Conservation (phyloP, 2,329 filamentous ascomycete genomes). For the Polychaeton citri region DNA sequence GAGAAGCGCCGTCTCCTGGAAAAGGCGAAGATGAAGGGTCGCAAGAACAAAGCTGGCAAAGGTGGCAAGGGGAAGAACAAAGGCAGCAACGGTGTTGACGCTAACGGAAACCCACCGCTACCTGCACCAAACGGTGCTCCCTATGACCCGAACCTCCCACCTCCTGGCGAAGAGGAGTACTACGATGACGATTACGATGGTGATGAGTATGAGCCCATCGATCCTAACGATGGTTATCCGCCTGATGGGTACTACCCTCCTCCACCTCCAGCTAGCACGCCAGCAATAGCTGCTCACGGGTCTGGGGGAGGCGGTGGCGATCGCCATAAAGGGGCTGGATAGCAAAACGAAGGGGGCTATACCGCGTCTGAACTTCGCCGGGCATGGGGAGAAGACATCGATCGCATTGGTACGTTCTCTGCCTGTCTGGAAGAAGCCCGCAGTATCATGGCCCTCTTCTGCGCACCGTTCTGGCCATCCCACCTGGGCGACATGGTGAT, state of each 20-base stretch:
- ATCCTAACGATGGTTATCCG: slow-evolving; percentile 10
- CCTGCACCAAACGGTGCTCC: slow-evolving; percentile 6
- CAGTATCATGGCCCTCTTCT: neutral
- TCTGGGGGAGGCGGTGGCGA: neutral
- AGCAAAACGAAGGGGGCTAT: neutral
- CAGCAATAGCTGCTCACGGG: neutral
- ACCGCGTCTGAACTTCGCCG: neutral
- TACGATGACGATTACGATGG: slow-evolving; percentile 19
- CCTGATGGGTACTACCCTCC: slow-evolving; percentile 2
- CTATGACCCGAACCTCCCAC: slow-evolving; percentile 18
- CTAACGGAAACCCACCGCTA: slow-evolving; percentile 2
- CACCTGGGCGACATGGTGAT: neutral
- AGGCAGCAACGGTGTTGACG: slow-evolving; percentile 7
- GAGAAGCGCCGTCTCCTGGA: slow-evolving; percentile 75
- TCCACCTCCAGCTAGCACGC: neutral
- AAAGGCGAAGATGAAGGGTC: slow-evolving; percentile 85
- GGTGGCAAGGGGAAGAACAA: slow-evolving; percentile 38
- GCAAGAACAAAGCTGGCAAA: slow-evolving; percentile 72
- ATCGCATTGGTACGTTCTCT: neutral
- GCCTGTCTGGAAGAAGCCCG: neutral
- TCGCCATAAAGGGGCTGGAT: neutral
- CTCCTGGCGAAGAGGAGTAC: slow-evolving; percentile 15
- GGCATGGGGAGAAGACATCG: neutral
- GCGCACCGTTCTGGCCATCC: neutral
- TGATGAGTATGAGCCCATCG: slow-evolving; percentile 15